A percentile compares a stretch with the other conserved stretches of the same genome.
These are phyloP conservation scores for Eutrema japonicum DNA, from an alignment of 345 rosid species.

Conservation along the genomic window DNA sequence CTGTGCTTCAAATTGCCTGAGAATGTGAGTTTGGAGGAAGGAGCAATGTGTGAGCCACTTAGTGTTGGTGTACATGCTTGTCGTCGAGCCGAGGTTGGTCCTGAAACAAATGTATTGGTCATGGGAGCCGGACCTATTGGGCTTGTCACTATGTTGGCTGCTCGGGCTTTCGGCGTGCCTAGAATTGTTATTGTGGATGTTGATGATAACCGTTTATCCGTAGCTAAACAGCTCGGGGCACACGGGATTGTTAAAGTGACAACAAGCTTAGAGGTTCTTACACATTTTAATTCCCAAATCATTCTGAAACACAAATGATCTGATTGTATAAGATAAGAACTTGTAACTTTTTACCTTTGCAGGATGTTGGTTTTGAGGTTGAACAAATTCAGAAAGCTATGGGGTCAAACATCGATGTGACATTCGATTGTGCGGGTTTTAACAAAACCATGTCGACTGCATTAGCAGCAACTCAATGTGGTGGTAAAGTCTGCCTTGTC, in stretches of 20 bases:
- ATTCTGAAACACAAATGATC: neutral
- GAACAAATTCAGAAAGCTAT: constrained; percentile 59
- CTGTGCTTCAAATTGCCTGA: constrained; percentile 90
- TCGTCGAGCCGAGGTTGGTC: constrained; percentile 77
- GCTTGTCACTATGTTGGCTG: constrained; percentile 83
- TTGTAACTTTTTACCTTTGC: constrained; percentile 16
- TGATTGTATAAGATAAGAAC: neutral
- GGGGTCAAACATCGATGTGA: constrained; percentile 68
- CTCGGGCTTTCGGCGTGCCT: constrained; percentile 91
- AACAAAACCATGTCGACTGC: constrained; percentile 90
- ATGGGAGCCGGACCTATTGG: constrained; percentile 97
- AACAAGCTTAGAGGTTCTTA: constrained; percentile 59
- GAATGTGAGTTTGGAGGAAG: constrained; percentile 90
- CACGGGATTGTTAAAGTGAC: constrained; percentile 70
- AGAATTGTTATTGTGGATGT: constrained; percentile 77
- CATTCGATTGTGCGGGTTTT: constrained; percentile 90
- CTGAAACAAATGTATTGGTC: constrained; percentile 69
- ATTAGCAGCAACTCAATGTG: constrained; percentile 68
- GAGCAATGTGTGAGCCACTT: constrained; percentile 96
- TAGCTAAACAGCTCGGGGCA: constrained; percentile 80
- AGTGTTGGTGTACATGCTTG: constrained; percentile 97
- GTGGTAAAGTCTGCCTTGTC: constrained; percentile 92
- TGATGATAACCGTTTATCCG: constrained; percentile 67
- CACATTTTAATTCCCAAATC: neutral
- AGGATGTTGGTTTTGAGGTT: constrained; percentile 74